A percentile compares a stretch with the other conserved stretches of the same genome.
Conservation (phyloP, 2,329 filamentous ascomycete species). For the Sclerotinia minor region DNA sequence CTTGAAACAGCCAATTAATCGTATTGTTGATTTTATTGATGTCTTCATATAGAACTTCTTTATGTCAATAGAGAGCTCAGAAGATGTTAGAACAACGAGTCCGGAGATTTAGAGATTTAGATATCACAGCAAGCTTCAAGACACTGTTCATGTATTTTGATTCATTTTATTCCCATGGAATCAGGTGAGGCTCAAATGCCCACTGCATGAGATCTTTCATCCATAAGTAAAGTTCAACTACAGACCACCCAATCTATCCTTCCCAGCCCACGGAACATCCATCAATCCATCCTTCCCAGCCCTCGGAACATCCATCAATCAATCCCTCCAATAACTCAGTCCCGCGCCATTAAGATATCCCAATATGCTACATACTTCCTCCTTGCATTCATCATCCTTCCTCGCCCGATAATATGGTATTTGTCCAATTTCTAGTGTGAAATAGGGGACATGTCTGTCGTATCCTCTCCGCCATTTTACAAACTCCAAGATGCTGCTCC, state of each 20-base stretch:
- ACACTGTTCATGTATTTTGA: background rate
- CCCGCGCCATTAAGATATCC: slow-evolving; percentile 31
- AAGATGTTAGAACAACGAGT: background rate
- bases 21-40: background rate
- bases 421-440: slow-evolving; percentile 17
- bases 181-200: slow-evolving; percentile 21
- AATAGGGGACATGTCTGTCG: slow-evolving; percentile 6
- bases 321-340: slow-evolving; percentile 35
- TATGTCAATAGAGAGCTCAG: background rate
- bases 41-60: background rate
- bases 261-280: background rate
- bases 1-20: background rate
- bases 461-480: slow-evolving; percentile 6
- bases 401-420: slow-evolving; percentile 8
- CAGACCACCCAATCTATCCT: slow-evolving; percentile 1
- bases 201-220: slow-evolving; percentile 21
- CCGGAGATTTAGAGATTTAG: background rate
- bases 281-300: no score
- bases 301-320: no score
- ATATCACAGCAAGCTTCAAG: slow-evolving; percentile 3
- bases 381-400: background rate
- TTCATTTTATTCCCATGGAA: background rate
- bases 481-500: slow-evolving; percentile 33
- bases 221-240: background rate
- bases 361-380: slow-evolving; percentile 25